Evolutionary conservation across 768 basidiomycete species (phyloP), one percentile per base, ranked within the genome.

Genomic region (Leccinum sublutescens): DNA sequence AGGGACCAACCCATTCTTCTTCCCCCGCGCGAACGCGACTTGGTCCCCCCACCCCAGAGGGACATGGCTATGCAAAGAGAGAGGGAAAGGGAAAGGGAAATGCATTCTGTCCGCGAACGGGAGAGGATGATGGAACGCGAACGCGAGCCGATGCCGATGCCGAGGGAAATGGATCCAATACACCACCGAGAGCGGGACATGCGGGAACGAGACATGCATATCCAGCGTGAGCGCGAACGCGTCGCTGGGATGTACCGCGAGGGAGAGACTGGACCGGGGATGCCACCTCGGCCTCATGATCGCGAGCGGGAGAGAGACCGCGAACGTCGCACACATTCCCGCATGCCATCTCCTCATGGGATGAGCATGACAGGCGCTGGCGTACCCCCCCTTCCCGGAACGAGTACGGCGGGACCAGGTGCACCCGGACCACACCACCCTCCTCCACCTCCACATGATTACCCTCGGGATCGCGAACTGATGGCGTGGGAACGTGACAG

Each of bases 241-340:
- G 61, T 71, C 19, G 56, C 57, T 29, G 57, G 40, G 11, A n/a
- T 58, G 25, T 63, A 63, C 43, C 68, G 70, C 33, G 69, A 71
- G 1, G 67, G 65, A 0, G 69, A 71, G 57, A 59, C 62, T 2
- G 69, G 68, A 50, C 65, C 63, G 0, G 68, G 69, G 2, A 62
- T 69, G n/a, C 65, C 60, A 0, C 66, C 68, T 14, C 66, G 67
- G 2, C 60, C n/a, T 43, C 62, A 61, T 40, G 71, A 73, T n/a
- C 69, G 68, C 53, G 71, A 73, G 25, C 61, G 69, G 50, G 71
- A 72, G 47, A 63, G 66, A 59, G 71, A 71, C n/a, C 70, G 70
- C 38, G 70, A 72, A 56, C 68, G 71, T 21, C 71, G 67, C 25
- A 52, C 63, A 38, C 64, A 64, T 48, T 66, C 71, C 1, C 64